A percentile compares a stretch with the other conserved stretches of the same genome.
phyloP scores from a whole-genome alignment of 2,329 filamentous ascomycete species.

The Cylindrodendrum hubeiense region DNA sequence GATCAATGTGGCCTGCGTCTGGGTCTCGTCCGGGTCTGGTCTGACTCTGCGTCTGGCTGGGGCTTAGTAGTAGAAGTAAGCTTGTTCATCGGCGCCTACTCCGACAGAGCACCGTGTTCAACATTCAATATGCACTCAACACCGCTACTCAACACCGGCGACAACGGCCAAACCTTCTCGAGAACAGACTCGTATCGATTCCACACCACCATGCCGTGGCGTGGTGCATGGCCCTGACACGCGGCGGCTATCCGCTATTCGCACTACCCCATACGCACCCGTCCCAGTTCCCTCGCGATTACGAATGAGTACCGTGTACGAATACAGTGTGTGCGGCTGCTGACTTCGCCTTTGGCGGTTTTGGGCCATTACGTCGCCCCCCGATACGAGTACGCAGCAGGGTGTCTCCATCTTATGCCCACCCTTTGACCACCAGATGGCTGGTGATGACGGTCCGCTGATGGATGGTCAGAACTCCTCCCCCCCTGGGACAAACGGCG shows the following conservation, averaged over 20 bases:
- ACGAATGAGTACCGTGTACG: neutral
- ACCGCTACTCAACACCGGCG: neutral
- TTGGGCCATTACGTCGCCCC: slow-evolving; percentile 1
- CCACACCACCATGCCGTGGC: neutral
- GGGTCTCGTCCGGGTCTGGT: no score
- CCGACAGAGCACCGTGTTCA: no score
- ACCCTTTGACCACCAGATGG: slow-evolving; percentile 1
- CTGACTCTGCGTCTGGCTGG: neutral
- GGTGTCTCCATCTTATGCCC: slow-evolving; percentile 4
- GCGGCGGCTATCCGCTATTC: neutral
- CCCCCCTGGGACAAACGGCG: slow-evolving; percentile 40
- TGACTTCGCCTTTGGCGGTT: neutral
- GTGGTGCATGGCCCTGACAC: neutral
- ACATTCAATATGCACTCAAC: neutral
- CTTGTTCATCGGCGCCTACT: neutral
- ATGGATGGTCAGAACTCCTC: slow-evolving; percentile 16
- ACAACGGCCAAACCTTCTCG: neutral
- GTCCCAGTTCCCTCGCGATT: neutral
- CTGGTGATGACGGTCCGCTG: slow-evolving; percentile 16
- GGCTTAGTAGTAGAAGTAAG: neutral
- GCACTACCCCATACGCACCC: neutral
- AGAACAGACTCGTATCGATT: neutral
- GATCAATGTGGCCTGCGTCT: neutral
- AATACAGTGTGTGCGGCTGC: neutral
- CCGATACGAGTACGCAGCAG: slow-evolving; percentile 6